Evolutionary conservation across 2,329 filamentous ascomycete species (phyloP), one percentile per base, ranked within the genome.

Genomic region (Microdochium paspali): DNA sequence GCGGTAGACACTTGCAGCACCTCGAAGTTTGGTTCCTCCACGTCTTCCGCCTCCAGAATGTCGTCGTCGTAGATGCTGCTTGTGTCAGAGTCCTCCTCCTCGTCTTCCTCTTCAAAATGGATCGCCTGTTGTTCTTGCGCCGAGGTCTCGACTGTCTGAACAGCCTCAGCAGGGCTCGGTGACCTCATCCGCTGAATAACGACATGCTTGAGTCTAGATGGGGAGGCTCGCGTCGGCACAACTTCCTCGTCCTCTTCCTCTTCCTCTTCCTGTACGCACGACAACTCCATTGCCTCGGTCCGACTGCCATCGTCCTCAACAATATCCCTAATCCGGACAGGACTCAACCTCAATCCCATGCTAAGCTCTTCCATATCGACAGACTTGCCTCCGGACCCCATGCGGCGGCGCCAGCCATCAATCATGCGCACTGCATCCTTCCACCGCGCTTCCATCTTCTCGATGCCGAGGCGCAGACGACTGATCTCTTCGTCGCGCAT

Each of bases 391-490:
- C 78, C 82, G 46, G 74, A 75, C 15, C 79, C 80, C 79, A 95
- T 89, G 39, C 88, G 79, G 61, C 82, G 85, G 51, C 90, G 83
- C 91, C 93, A 97, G 28, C 86, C 83, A 54, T 96, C 88, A 71
- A 98, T 95, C 68, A 98, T 80, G 30, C 81, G 77, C 12, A 97
- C 83, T 1, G 93, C 88, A 61, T 97, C 91, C 54, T 82, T 84
- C 89, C 93, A 95, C 46, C 90, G 80, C 21, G 72, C 77, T 64
- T 97, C 90, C 87, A 97, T 95, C 66, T 86, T 90, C 62, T 94
- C 87, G 85, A 91, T 95, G 15, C 90, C 89, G 47, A 85, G 80
- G 47, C 88, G 82, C 44, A 98, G 72, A 46, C 87, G 79, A 46
- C 78, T 76, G 53, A 98, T 97, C 62, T 96, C 90, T 50, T 94